phyloP scores from a whole-genome alignment of 2,329 filamentous ascomycete species.

The Neophaeococcomyces aloes region DNA sequence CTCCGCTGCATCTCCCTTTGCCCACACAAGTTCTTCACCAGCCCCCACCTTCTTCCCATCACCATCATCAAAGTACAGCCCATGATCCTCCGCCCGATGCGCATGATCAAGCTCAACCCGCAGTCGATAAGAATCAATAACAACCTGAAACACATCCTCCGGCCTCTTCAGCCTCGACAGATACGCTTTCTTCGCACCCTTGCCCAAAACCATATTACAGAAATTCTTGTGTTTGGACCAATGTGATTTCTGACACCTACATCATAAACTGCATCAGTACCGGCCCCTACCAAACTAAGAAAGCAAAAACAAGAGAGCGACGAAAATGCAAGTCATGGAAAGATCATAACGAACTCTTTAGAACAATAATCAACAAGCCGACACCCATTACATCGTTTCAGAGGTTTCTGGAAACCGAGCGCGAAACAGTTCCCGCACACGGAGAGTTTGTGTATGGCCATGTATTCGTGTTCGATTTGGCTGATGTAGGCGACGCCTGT shows the following conservation, averaged over 20 bases:
- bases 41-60: too few relatives aligned
- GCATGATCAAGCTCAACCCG: conserved; percentile 23
- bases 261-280: too few relatives aligned
- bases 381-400: conserved; percentile 20
- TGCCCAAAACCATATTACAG: conserved; percentile 21
- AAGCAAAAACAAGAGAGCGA: too few relatives aligned
- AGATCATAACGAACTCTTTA: conserved; percentile 17
- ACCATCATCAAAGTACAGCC: conserved; percentile 18
- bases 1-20: conserved; percentile 15
- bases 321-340: too few relatives aligned
- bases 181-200: conserved; percentile 19
- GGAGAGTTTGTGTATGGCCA: conserved; percentile 19
- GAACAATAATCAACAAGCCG: conserved; percentile 20
- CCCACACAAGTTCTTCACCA: conserved; percentile 26
- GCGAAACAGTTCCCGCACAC: conserved; percentile 20
- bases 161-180: conserved; percentile 18
- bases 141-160: conserved; percentile 19
- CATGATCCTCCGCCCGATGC: conserved; percentile 19
- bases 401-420: conserved; percentile 19
- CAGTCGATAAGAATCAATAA: conserved; percentile 25
- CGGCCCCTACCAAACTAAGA: too few relatives aligned
- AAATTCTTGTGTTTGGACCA: conserved; percentile 22
- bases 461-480: conserved; percentile 21
- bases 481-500: conserved; percentile 8
- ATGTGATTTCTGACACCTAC: conserved; percentile 22